A percentile compares a stretch with the other conserved stretches of the same genome.
Evolutionary conservation across 192 early-diverging fungal species (phyloP).

Genomic region (Dispira simplex): DNA sequence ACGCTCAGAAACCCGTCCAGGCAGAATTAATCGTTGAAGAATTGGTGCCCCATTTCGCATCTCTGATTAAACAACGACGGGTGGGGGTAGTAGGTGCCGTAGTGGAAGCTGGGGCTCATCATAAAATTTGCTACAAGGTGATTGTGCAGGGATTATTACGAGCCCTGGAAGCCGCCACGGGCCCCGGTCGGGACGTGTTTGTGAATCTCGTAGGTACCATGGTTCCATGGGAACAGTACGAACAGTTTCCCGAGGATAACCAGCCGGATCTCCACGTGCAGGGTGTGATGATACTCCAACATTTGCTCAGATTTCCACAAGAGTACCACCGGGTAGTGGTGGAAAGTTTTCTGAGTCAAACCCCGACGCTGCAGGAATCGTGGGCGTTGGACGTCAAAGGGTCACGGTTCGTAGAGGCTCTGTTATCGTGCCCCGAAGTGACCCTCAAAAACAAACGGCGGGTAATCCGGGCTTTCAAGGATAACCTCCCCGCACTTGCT

Average conservation of each 20-base stretch:
- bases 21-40: conserved; percentile 49
- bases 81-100: conserved; percentile 57
- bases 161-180: conserved; percentile 35
- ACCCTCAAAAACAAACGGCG: conserved; percentile 46
- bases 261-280: conserved; percentile 38
- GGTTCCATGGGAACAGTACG: conserved; percentile 32
- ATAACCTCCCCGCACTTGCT: conserved; percentile 41
- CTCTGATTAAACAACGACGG: conserved; percentile 45
- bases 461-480: conserved; percentile 35
- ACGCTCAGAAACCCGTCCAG: conserved; percentile 40
- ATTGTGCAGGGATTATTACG: conserved; percentile 33
- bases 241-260: conserved; percentile 22
- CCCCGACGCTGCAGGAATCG: conserved; percentile 24
- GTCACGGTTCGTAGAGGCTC: conserved; percentile 56
- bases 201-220: conserved; percentile 41
- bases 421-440: conserved; percentile 39
- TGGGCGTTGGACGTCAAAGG: conserved; percentile 51
- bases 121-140: conserved; percentile 38
- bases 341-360: conserved; percentile 43
- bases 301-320: conserved; percentile 40
- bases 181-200: conserved; percentile 34
- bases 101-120: conserved; percentile 42
- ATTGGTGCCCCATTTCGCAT: conserved; percentile 32
- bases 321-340: conserved; percentile 38
- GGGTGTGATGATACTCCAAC: conserved; percentile 51